Percentiles rank a stretch among this genome's conserved stretches.
Conservation (phyloP, 345 rosid genomes). For the Corymbia maculata region DNA sequence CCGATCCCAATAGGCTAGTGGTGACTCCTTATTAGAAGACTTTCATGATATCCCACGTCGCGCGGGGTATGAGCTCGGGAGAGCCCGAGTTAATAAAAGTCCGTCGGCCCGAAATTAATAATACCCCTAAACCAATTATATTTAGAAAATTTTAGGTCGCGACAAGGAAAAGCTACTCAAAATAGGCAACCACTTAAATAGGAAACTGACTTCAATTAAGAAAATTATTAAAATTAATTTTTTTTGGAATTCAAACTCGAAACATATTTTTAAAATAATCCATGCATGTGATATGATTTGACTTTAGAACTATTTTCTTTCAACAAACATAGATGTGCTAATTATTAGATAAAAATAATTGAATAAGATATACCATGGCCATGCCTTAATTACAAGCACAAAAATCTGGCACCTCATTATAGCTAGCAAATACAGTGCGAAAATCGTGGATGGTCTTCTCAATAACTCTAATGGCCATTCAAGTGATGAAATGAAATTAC, state of each 20-base stretch:
- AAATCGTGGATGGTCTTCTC: not conserved
- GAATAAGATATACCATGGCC: not conserved
- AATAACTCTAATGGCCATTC: not conserved
- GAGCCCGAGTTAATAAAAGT: too few species aligned
- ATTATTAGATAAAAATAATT: not conserved
- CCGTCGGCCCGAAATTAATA: too few species aligned
- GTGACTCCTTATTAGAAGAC: too few species aligned
- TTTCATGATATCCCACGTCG: too few species aligned
- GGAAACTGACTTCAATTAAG: not conserved
- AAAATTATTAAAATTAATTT: not conserved
- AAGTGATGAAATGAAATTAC: not conserved
- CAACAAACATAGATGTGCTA: not conserved
- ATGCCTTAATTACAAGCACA: not conserved
- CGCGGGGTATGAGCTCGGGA: too few species aligned
- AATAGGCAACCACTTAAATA: not conserved
- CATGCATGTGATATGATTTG: not conserved
- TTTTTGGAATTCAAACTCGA: fast-evolving
- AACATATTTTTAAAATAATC: not conserved
- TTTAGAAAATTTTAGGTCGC: too few species aligned
- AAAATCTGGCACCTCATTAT: not conserved
- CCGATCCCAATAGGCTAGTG: too few species aligned
- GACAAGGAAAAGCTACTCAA: not conserved
- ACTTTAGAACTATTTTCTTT: not conserved
- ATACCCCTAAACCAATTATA: too few species aligned
- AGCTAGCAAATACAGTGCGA: not conserved